These are phyloP conservation scores for Nakazawaea siamensis DNA, from an alignment of 805 yeast species.

Conservation along the genomic window DNA sequence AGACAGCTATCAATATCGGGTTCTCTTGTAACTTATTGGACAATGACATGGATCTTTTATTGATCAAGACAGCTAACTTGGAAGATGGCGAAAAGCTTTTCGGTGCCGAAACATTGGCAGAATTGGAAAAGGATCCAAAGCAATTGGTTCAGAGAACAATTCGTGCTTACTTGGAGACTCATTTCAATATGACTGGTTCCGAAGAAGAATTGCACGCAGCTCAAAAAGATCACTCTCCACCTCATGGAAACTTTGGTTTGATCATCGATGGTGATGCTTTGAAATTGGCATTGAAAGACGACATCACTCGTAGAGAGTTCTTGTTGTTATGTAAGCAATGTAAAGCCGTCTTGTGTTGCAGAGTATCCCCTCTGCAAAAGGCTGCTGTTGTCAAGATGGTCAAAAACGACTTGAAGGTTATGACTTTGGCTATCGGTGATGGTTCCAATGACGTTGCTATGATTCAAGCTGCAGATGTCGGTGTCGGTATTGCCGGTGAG, in stretches of 20 bases:
- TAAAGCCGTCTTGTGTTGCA: conserved; percentile 71
- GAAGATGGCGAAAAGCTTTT: conserved; percentile 16
- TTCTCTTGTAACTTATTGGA: conserved; percentile 67
- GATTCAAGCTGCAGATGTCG: conserved; percentile 82
- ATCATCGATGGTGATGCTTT: conserved; percentile 68
- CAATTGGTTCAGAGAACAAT: conserved; percentile 27
- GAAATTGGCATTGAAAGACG: conserved; percentile 31
- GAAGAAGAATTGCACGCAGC: conserved; percentile 40
- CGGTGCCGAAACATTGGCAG: conserved; percentile 1
- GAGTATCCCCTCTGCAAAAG: conserved; percentile 80
- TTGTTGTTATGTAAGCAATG: conserved; percentile 68
- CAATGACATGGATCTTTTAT: conserved; percentile 59
- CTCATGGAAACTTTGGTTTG: conserved; percentile 47
- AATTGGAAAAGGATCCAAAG: conserved; percentile 3
- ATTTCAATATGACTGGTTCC: conserved; percentile 37
- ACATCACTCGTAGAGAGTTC: conserved; percentile 36
- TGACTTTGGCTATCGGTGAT: conserved; percentile 78
- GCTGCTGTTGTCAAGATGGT: conserved; percentile 68
- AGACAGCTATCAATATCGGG: conserved; percentile 79
- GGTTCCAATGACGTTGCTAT: conserved; percentile 85
- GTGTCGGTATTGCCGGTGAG: conserved; percentile 82
- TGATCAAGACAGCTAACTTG: conserved; percentile 35
- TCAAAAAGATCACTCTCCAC: conserved; percentile 55
- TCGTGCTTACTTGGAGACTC: conserved; percentile 36
- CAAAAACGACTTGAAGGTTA: conserved; percentile 54